phyloP scores from a whole-genome alignment of 495 filamentous ascomycete genomes.

The Baudoinia panamericana region DNA sequence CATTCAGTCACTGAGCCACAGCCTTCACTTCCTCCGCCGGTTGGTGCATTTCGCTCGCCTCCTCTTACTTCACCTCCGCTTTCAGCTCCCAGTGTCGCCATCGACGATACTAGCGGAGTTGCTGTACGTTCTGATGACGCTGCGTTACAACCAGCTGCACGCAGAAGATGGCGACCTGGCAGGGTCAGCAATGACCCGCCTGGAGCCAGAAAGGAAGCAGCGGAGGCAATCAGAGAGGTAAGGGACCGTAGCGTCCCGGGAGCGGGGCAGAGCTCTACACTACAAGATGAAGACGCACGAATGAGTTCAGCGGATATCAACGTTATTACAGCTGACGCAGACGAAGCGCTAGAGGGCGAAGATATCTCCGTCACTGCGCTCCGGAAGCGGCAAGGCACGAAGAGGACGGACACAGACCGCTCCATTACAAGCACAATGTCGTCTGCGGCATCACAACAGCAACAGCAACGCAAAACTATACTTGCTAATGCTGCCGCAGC shows the following conservation, averaged over 20 bases:
- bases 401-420: background rate
- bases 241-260: constrained; percentile 2
- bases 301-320: too few species aligned
- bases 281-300: constrained; percentile 1
- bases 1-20: constrained; percentile 2
- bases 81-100: constrained; percentile 2
- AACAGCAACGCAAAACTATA: constrained; percentile 28
- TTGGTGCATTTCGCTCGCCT: constrained; percentile 12
- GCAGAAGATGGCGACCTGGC: constrained; percentile 3
- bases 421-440: constrained; percentile 1
- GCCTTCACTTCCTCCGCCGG: background rate
- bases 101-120: constrained; percentile 6
- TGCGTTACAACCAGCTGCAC: constrained; percentile 2
- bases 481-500: constrained; percentile 49
- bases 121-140: constrained; percentile 24
- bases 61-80: constrained; percentile 11
- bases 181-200: background rate
- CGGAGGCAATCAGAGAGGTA: constrained; percentile 13
- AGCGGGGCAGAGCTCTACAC: background rate
- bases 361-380: too few species aligned
- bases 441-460: constrained; percentile 10
- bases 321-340: too few species aligned
- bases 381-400: background rate
- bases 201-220: constrained; percentile 5
- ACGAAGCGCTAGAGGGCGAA: too few species aligned